Evolutionary conservation across 208 protist species (phyloP).

Genomic region (Acanthamoeba healyi): DNA sequence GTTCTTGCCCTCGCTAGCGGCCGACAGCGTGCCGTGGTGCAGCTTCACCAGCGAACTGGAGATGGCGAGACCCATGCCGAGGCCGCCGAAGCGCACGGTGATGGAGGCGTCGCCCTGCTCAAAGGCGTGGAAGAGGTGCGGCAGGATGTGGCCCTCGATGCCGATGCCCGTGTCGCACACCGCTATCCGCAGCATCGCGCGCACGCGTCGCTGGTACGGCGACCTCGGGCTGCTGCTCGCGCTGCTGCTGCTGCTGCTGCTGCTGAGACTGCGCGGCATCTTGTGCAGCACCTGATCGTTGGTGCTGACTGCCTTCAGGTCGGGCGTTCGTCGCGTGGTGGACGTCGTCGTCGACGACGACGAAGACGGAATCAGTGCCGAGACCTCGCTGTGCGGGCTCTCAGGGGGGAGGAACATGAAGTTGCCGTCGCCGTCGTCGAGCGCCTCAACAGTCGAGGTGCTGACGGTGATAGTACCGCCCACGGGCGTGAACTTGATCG

Average conservation of each 20-base stretch:
- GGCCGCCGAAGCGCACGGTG: conserved; percentile 29
- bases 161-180: conserved; percentile 62
- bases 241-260: not conserved
- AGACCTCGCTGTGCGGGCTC: too few species aligned
- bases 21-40: conserved; percentile 52
- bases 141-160: conserved; percentile 33
- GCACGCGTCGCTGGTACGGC: not conserved
- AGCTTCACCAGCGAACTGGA: conserved; percentile 32
- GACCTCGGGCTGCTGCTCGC: not conserved
- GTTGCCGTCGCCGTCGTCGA: not conserved
- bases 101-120: conserved; percentile 56
- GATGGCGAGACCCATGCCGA: conserved; percentile 61
- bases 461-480: not conserved
- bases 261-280: not conserved
- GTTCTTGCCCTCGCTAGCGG: conserved; percentile 63
- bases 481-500: conserved; percentile 62
- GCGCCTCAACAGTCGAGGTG: not conserved
- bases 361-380: not conserved
- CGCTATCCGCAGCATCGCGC: not conserved
- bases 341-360: not conserved
- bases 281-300: not conserved
- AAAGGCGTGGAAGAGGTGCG: conserved; percentile 62
- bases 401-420: not conserved
- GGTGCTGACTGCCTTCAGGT: not conserved
- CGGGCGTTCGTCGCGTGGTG: not conserved